These are phyloP conservation scores for Yarrowia divulgata DNA, from an alignment of 805 yeast genomes.

Conservation along the genomic window DNA sequence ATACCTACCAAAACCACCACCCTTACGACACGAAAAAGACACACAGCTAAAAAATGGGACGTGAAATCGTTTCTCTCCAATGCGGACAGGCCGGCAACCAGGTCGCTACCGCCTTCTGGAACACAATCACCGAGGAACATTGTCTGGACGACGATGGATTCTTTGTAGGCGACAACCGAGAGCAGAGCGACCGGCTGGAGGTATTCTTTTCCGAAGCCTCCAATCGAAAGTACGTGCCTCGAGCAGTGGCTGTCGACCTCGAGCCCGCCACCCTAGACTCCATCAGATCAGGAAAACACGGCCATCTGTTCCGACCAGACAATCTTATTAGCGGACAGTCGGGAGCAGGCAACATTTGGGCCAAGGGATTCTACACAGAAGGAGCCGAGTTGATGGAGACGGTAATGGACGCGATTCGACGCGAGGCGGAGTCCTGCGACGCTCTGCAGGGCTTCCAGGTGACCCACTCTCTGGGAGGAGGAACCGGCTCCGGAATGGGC, in stretches of 20 bases:
- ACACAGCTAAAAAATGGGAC: conserved; percentile 48
- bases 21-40: too few relatives aligned
- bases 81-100: conserved; percentile 58
- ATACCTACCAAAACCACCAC: neutral
- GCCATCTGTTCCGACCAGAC: conserved; percentile 90
- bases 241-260: conserved; percentile 91
- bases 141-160: conserved; percentile 51
- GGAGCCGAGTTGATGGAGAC: conserved; percentile 95
- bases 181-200: conserved; percentile 60
- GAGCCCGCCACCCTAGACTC: conserved; percentile 95
- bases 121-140: conserved; percentile 52
- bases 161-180: conserved; percentile 42
- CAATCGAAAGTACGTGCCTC: conserved; percentile 88
- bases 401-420: conserved; percentile 87
- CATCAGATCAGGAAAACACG: conserved; percentile 78
- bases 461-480: conserved; percentile 84
- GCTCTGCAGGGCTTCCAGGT: conserved; percentile 95
- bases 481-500: conserved; percentile 98
- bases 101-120: conserved; percentile 53
- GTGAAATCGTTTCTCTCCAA: conserved; percentile 55
- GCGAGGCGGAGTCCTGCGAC: conserved; percentile 95
- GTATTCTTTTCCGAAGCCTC: conserved; percentile 85
- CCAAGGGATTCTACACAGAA: conserved; percentile 96
- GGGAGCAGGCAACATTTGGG: conserved; percentile 97
- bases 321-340: conserved; percentile 89